Evolutionary conservation across 108 stramenopile species (phyloP).

Genomic region (Schizochytrium sp.): DNA sequence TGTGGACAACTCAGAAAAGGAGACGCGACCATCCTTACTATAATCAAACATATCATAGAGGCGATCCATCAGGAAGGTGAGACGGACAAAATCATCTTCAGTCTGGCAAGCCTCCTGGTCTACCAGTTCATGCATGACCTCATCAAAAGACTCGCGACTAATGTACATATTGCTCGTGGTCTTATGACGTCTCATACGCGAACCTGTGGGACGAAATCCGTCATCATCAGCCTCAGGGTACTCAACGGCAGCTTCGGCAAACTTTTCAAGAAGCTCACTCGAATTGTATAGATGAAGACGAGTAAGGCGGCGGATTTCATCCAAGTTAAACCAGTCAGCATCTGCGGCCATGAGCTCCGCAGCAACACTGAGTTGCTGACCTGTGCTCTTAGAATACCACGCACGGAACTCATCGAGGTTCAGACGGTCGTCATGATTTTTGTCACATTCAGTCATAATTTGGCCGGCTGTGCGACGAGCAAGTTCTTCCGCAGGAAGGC

Average conservation of each 20-base stretch:
- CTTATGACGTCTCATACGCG: background rate
- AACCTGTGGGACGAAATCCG: background rate
- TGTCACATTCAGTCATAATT: slow-evolving; percentile 28
- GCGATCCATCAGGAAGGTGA: slow-evolving; percentile 41
- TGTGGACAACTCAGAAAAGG: slow-evolving; percentile 45
- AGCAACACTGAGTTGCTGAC: slow-evolving; percentile 48
- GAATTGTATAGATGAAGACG: background rate
- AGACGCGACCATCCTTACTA: slow-evolving; percentile 48
- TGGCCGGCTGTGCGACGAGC: slow-evolving; percentile 56
- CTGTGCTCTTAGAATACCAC: slow-evolving; percentile 60
- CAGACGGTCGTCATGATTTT: slow-evolving; percentile 8
- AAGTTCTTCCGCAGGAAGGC: slow-evolving; percentile 39
- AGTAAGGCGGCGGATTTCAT: slow-evolving; percentile 43
- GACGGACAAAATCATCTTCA: slow-evolving; percentile 57
- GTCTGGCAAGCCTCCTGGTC: background rate
- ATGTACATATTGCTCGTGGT: slow-evolving; percentile 49
- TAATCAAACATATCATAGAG: slow-evolving; percentile 58
- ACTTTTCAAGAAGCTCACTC: slow-evolving; percentile 28
- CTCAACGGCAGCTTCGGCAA: slow-evolving; percentile 42
- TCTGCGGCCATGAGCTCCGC: slow-evolving; percentile 57
- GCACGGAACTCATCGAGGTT: slow-evolving; percentile 59
- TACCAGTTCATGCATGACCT: slow-evolving; percentile 45
- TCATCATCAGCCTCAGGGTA: background rate
- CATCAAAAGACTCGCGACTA: slow-evolving; percentile 54
- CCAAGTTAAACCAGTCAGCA: slow-evolving; percentile 57